Base-by-base conservation (phyloP, 2,329 filamentous ascomycete genomes). In the Peltaster fructicola region DNA sequence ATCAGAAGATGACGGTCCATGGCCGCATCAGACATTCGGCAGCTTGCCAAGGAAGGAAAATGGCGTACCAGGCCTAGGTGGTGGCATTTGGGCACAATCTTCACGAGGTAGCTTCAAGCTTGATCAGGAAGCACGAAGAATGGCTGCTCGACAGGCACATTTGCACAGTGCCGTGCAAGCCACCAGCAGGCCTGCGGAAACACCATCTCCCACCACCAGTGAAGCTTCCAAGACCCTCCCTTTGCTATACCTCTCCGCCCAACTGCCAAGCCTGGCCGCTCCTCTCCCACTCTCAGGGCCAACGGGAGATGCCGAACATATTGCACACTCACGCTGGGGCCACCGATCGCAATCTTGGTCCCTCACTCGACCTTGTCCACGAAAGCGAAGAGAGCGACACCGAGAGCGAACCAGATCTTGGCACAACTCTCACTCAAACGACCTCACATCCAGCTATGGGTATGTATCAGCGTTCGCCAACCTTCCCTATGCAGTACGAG, bases 231-330 rank as follows among this genome's bases (percentile, higher is more conserved):
- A 85, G 34, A 52, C 57, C 5, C 77, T 91, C 26, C 81, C 1
- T 91, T 91, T 42, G 66, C 78, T 5, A 90, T 91, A 37, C 82
- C 82, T 4, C 61, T 91, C 11, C 79, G 91, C 34, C 82, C 85
- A 1, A 88, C 80, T 0, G 79, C 79, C 2, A 95, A 95, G 51
- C 82, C 80, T 1, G 88, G 91, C 41, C 73, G 88, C 20, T 98
- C 88, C 81, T 93, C 50, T 95, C 88, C 4, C 95, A 95, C 51
- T 95, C 85, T 0, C 85, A 46, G 25, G 43, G 40, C 6, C 40
- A 47, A 30, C 35, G 38, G 9, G 43, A 45, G 31, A 24, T 22
- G 22, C 15, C 15, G 20, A 20, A 18, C 16, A 14, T 10, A 13
- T 19, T 20, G 17, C 25, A 27, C 18, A 22, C 25, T n/a, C 10